A percentile compares a stretch with the other conserved stretches of the same genome.
Conservation (phyloP, 208 protist species). For the Trypanosoma scelopori region DNA sequence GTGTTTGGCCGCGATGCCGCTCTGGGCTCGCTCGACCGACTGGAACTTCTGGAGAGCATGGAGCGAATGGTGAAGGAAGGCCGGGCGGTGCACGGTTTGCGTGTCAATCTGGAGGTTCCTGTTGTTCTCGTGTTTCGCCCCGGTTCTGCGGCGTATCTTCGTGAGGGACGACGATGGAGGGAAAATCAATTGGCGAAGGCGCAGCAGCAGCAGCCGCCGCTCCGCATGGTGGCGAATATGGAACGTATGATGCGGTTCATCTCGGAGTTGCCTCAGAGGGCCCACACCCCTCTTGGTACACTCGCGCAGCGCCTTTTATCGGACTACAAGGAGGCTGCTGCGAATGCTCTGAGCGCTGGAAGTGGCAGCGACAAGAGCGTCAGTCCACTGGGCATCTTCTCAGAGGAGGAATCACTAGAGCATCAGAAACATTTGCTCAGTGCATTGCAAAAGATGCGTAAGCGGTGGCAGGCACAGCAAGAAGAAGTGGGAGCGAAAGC, state of each 20-base stretch:
- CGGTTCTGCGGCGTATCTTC: slow-evolving; percentile 20
- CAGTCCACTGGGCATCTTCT: neutral
- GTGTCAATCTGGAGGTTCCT: neutral
- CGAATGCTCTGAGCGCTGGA: neutral
- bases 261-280: slow-evolving; percentile 3
- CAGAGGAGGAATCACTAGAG: neutral
- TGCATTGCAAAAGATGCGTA: neutral
- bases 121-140: slow-evolving; percentile 18
- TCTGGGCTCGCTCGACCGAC: neutral
- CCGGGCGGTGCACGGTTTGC: neutral
- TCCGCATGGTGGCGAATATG: slow-evolving; percentile 3
- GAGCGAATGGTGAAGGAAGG: slow-evolving; percentile 8
- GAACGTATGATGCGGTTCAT: slow-evolving; percentile 1
- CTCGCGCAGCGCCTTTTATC: neutral
- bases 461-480: neutral
- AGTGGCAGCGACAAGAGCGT: neutral
- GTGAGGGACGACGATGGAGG: neutral
- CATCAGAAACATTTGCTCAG: neutral
- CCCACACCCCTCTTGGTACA: neutral
- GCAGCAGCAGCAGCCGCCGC: neutral
- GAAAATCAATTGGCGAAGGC: neutral
- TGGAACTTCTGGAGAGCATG: slow-evolving; percentile 5
- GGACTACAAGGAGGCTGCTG: slow-evolving; percentile 7
- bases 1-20: neutral
- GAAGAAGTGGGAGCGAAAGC: neutral